phyloP scores from a whole-genome alignment of 805 yeast genomes.

The Kodamaea lidongshanica region DNA sequence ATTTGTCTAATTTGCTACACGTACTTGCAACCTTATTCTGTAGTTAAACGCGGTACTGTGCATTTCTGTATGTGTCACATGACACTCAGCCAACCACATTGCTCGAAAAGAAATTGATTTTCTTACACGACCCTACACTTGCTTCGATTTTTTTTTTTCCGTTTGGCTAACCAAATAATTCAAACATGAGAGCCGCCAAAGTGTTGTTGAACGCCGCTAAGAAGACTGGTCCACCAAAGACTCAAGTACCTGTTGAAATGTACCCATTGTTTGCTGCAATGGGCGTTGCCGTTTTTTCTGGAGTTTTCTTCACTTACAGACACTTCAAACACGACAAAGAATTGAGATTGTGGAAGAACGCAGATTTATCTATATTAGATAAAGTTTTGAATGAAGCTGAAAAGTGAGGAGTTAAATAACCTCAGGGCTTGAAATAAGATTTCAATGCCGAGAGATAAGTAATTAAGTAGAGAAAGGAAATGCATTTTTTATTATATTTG shows the following conservation, averaged over 20 bases:
- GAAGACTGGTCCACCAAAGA: constrained; percentile 18
- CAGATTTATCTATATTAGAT: constrained; percentile 39
- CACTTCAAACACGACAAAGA: constrained; percentile 41
- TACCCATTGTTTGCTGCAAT: constrained; percentile 43
- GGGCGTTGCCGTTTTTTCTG: constrained; percentile 36
- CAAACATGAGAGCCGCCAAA: constrained; percentile 35
- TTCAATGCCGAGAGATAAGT: too few relatives aligned
- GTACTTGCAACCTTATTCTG: too few relatives aligned
- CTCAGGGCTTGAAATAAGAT: too few relatives aligned
- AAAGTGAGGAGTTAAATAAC: too few relatives aligned
- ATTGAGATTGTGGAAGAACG: constrained; percentile 43
- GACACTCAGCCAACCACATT: constrained; percentile 11
- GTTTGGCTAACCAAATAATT: constrained; percentile 7
- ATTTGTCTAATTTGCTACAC: too few relatives aligned
- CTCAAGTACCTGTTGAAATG: constrained; percentile 36
- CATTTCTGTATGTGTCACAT: too few relatives aligned
- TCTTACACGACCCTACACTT: constrained; percentile 3
- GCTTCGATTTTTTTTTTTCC: constrained; percentile 3
- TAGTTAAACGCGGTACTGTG: too few relatives aligned
- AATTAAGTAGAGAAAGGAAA: too few relatives aligned
- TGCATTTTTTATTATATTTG: too few relatives aligned
- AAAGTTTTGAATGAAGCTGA: constrained; percentile 34
- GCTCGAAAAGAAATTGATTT: constrained; percentile 2
- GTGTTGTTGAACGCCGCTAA: constrained; percentile 37
- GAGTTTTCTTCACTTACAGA: constrained; percentile 40